Conservation (phyloP, 352 stramenopile genomes). For the Lagenidium giganteum region DNA sequence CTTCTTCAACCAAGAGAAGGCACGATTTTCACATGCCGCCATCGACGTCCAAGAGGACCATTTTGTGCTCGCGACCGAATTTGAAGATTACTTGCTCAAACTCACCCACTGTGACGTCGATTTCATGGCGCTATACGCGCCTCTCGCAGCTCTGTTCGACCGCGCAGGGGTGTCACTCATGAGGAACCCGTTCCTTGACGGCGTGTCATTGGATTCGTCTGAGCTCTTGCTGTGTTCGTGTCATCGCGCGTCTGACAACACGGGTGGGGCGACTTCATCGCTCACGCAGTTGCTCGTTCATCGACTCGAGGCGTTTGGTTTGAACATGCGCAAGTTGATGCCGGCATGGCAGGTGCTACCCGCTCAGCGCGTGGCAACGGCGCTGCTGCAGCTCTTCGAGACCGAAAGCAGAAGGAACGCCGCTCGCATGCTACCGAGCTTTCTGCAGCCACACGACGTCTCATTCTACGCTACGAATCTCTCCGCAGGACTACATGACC, state of each 20-base stretch:
- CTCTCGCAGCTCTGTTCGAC: constrained; percentile 36
- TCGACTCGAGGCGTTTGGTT: constrained; percentile 48
- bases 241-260: constrained; percentile 21
- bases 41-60: constrained; percentile 1
- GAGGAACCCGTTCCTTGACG: constrained; percentile 62
- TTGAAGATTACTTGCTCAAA: constrained; percentile 35
- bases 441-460: constrained; percentile 25
- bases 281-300: constrained; percentile 45
- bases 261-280: constrained; percentile 35
- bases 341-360: constrained; percentile 57
- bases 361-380: constrained; percentile 36
- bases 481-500: no score
- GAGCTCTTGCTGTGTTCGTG: constrained; percentile 67
- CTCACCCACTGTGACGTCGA: constrained; percentile 46
- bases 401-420: constrained; percentile 49
- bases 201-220: constrained; percentile 56
- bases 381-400: constrained; percentile 49
- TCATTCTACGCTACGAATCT: constrained; percentile 17
- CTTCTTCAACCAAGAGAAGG: constrained; percentile 40
- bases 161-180: constrained; percentile 33
- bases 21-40: neutral
- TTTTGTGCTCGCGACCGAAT: constrained; percentile 34
- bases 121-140: constrained; percentile 27
- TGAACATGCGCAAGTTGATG: constrained; percentile 30
- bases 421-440: constrained; percentile 45